These are phyloP conservation scores for Xylaria sp. DNA, from an alignment of 2,329 filamentous ascomycete species.

Conservation along the genomic window DNA sequence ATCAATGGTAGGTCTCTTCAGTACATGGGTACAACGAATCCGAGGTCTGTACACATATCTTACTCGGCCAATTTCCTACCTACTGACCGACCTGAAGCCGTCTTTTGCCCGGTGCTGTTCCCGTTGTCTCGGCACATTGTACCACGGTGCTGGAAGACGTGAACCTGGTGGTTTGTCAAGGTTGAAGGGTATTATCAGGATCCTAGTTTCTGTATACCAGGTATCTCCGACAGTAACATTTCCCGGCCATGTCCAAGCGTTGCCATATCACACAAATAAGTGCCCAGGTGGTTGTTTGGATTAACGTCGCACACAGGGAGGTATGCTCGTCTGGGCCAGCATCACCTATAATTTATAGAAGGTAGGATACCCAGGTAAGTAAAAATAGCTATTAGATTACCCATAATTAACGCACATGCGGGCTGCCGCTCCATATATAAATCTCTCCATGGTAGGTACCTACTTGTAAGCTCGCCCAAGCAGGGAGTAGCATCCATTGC, in stretches of 20 bases:
- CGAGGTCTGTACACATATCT: not conserved
- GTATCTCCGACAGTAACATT: not conserved
- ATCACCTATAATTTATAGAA: no score
- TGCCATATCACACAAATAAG: not conserved
- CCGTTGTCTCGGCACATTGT: conserved; percentile 5
- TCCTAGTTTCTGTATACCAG: not conserved
- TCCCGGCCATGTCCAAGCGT: not conserved
- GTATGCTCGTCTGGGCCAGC: no score
- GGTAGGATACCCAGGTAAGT: not conserved
- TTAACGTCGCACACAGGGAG: no score
- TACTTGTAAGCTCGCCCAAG: no score
- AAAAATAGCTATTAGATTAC: no score
- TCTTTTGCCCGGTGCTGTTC: not conserved
- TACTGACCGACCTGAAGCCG: not conserved
- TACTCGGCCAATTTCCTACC: not conserved
- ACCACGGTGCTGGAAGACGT: not conserved
- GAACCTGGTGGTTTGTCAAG: not conserved
- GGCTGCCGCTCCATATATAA: no score
- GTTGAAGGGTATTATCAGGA: not conserved
- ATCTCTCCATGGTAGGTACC: not conserved
- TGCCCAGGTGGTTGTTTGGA: no score
- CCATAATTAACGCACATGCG: no score
- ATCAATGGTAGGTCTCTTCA: not conserved
- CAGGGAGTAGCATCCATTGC: not conserved
- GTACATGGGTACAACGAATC: not conserved